Percentiles rank a stretch among this genome's conserved stretches.
Evolutionary conservation across 441 rosid genomes (phyloP).

Genomic region (Populus hybrid): DNA sequence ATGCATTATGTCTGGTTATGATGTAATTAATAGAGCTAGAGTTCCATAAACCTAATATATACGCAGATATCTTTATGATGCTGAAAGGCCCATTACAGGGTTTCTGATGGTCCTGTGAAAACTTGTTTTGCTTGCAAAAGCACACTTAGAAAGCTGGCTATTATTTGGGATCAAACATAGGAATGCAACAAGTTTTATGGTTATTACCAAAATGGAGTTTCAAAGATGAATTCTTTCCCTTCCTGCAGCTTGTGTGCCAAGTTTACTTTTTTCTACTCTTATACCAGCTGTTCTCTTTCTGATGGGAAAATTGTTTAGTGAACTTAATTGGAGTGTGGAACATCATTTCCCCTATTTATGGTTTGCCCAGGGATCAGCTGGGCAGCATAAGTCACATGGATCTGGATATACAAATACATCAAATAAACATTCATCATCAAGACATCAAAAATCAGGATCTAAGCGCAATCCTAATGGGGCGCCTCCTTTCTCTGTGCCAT

Average conservation of each 20-base stretch:
- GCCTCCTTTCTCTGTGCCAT: constrained; percentile 53
- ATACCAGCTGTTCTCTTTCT: not conserved
- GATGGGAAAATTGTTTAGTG: not conserved
- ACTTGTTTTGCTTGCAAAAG: not conserved
- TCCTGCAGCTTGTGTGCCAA: not conserved
- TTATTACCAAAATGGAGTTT: not conserved
- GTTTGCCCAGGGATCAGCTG: constrained; percentile 46
- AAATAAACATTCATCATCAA: constrained; percentile 49
- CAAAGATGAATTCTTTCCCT: not conserved
- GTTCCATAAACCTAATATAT: not conserved
- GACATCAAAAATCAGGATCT: constrained; percentile 59
- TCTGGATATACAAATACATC: constrained; percentile 51
- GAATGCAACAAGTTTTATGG: not conserved
- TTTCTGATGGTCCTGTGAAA: not conserved
- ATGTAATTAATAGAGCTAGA: not conserved
- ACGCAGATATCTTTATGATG: too few relatives aligned
- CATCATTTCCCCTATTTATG: constrained; percentile 10
- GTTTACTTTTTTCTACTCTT: constrained; percentile 1
- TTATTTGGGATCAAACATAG: not conserved
- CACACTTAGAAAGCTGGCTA: not conserved
- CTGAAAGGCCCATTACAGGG: not conserved
- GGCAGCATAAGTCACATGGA: constrained; percentile 52
- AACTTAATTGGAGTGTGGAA: constrained; percentile 15
- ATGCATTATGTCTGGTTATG: not conserved
- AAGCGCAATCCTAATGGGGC: constrained; percentile 56